Conservation (phyloP, 176 grass and related monocot genomes). For the Bonia amplexicaulis region DNA sequence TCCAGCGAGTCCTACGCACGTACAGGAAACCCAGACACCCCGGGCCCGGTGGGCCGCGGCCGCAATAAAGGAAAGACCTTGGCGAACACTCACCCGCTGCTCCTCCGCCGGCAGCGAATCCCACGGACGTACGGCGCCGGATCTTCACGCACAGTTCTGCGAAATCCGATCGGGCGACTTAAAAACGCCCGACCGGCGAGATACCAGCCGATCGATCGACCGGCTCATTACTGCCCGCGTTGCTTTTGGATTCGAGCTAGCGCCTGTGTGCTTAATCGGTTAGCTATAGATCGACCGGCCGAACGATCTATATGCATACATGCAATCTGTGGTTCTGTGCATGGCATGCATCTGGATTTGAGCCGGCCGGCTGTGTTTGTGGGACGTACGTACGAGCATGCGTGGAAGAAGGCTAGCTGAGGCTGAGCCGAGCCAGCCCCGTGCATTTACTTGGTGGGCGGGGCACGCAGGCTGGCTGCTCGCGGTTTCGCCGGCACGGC, state of each 20-base stretch:
- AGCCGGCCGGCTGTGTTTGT: not conserved
- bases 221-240: not conserved
- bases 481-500: not conserved
- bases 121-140: constrained; percentile 7
- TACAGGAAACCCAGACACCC: not conserved
- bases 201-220: not conserved
- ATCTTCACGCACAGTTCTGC: not conserved
- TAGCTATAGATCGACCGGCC: no score
- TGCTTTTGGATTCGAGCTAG: not conserved
- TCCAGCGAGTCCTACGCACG: not conserved
- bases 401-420: not conserved
- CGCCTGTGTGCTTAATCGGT: no score
- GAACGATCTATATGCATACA: no score
- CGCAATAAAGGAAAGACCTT: not conserved
- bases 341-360: not conserved
- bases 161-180: not conserved
- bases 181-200: not conserved
- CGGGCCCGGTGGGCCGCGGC: not conserved
- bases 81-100: not conserved
- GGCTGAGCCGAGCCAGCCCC: not conserved
- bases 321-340: not conserved
- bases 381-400: not conserved
- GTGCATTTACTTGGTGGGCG: not conserved
- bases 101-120: constrained; percentile 26
- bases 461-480: not conserved